These are phyloP conservation scores for Gastrolobium bilobum DNA, from an alignment of 306 rosid genomes.

Conservation along the genomic window DNA sequence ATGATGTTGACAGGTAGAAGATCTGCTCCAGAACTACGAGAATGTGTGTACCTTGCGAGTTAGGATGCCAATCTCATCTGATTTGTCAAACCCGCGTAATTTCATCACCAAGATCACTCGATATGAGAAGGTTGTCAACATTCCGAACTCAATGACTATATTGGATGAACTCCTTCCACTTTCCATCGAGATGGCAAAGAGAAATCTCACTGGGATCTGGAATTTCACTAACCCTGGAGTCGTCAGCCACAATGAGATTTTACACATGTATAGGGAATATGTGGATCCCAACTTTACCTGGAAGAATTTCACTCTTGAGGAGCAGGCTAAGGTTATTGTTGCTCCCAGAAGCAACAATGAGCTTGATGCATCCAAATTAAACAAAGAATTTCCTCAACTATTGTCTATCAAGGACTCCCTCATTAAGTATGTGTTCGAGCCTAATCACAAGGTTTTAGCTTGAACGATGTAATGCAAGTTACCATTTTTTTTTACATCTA, in stretches of 20 bases:
- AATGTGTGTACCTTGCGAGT: constrained; percentile 89
- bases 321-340: constrained; percentile 91
- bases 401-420: constrained; percentile 89
- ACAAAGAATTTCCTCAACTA: constrained; percentile 78
- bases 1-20: constrained; percentile 68
- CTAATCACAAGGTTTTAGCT: constrained; percentile 65
- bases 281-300: constrained; percentile 75
- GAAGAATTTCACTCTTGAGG: constrained; percentile 87
- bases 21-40: constrained; percentile 81
- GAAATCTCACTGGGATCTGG: constrained; percentile 87
- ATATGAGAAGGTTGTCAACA: constrained; percentile 85
- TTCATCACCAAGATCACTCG: constrained; percentile 86
- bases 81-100: constrained; percentile 81
- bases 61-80: constrained; percentile 92
- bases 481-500: constrained; percentile 28
- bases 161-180: constrained; percentile 90
- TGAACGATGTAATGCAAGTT: constrained; percentile 36
- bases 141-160: constrained; percentile 91
- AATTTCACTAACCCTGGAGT: constrained; percentile 95
- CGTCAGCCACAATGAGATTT: constrained; percentile 92
- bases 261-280: constrained; percentile 78
- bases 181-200: constrained; percentile 89
- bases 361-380: constrained; percentile 75
- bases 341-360: constrained; percentile 91
- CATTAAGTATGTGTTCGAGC: constrained; percentile 77